Base-by-base conservation (phyloP, 805 yeast species). In the Hemisphaericaspora nanyangensis region DNA sequence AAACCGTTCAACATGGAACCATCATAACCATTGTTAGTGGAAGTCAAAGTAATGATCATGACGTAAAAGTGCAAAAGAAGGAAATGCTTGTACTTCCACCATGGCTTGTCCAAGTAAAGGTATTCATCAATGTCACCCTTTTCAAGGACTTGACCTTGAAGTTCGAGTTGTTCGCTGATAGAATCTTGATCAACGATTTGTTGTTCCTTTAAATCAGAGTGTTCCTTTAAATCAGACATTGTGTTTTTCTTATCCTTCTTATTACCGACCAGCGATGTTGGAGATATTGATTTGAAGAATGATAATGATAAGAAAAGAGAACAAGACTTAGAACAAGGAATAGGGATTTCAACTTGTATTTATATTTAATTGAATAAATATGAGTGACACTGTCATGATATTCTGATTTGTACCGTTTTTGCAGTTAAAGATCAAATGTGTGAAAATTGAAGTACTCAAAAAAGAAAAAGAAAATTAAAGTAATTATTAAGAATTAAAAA, bases 1-100 rank as follows among this genome's bases (percentile, higher is more conserved):
- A 76, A 60, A 28, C 77, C 76, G 46, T 76, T 75, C 49, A 76
- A 55, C 64, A 76, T 60, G 12, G 72, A 65, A 43, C 73, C 74
- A 54, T 72, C 77, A 44, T 63, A 72, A 43, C 77, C 76, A 31
- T 61, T 67, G 46, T 70, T 72, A 35, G 77, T 68, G 8, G 79
- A 68, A 18, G 76, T 61, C 30, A 74, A 54, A 17, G 76, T 64
- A 40, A 68, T 60, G 20, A 72, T 55, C 29, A 71, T 54, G 22
- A 76, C 52, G 5, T 63, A 50, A 27, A 57, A 44, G 43, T 68
- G 64, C 44, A 77, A 59, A 22, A 45, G 43, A 3, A 61, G 34
- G 37, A 76, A 52, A 47, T 73, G 72, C 7, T 61, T 59, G 12
- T 64, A 65, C 24, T 47, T 50, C 43, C 48, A 62, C 66, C 65